Evolutionary conservation across 164 flowering plant species (phyloP), one percentile per base, ranked within the genome.

Genomic region (Dillenia suffruticosa): DNA sequence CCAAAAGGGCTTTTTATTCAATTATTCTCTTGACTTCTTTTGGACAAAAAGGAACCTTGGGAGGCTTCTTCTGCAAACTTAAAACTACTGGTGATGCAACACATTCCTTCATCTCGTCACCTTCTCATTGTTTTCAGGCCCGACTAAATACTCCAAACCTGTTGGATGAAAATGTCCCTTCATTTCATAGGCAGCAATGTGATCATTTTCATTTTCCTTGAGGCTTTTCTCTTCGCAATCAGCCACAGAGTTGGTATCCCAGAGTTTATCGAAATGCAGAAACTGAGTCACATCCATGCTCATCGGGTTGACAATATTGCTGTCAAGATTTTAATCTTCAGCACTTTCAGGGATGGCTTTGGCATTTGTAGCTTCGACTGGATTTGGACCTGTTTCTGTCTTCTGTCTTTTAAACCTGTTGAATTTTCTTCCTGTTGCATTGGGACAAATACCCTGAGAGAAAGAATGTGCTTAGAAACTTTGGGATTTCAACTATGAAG

Each of bases 41-140:
- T 9, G 87, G 82, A 63, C 87, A 80, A 70, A 83, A 80, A 9
- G 87, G 76, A 52, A 77, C 62, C 71, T 80, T 80, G 15, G 66
- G 75, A n/a, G 79, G 76, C 49, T 71, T 80, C 64, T 70, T 80
- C 24, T 69, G 53, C 56, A 54, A 67, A 47, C 49, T 26, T 56
- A 64, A 62, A 22, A 48, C 52, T 64, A 61, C 67, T 8, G 57
- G n/a, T 58, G 45, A 50, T 63, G 45, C 26, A 14, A 66, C 64
- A 51, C 26, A 51, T 50, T 49, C 69, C 63, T 58, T 68, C 54
- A 8, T 14, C 9, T 56, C 71, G 19, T 46, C 13, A 69, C 78
- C 56, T 67, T 66, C 58, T 47, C 54, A 17, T 58, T 52, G 47
- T 69, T 15, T 17, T 63, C 7, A 26, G 56, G 54, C 70, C 75